Percentiles rank a stretch among this genome's conserved stretches.
Evolutionary conservation across 176 grass and related monocot species (phyloP).

Genomic region (Carex parvula): DNA sequence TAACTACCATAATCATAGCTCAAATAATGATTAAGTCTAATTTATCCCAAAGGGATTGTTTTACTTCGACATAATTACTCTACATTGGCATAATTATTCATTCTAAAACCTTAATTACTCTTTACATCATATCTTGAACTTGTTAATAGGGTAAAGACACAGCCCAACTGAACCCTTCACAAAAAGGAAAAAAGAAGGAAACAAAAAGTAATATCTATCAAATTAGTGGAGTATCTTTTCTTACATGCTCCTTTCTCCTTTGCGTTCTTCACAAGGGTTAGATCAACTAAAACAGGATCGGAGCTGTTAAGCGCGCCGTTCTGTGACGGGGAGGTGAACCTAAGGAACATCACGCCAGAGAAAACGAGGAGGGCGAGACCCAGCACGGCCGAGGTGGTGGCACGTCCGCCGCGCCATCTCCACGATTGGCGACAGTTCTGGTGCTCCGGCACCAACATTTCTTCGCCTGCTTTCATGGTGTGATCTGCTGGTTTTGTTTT

Average conservation of each 20-base stretch:
- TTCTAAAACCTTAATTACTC: not conserved
- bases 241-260: conserved; percentile 67
- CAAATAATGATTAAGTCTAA: not conserved
- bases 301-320: not conserved
- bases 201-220: not conserved
- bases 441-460: not conserved
- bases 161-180: not conserved
- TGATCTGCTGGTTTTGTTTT: not conserved
- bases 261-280: conserved; percentile 54
- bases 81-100: not conserved
- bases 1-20: not conserved
- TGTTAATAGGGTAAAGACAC: not conserved
- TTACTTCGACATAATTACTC: not conserved
- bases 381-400: conserved; percentile 34
- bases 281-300: conserved; percentile 43
- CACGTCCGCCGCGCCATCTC: conserved; percentile 36
- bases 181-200: not conserved
- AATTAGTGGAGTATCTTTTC: not conserved
- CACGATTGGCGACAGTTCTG: conserved; percentile 46
- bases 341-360: conserved; percentile 26
- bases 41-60: not conserved
- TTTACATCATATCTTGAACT: not conserved
- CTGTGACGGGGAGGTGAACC: conserved; percentile 30
- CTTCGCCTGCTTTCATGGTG: not conserved
- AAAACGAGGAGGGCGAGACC: conserved; percentile 13